These are phyloP conservation scores for Gracilaria gracilis DNA, from an alignment of 23 red algal genomes.

Conservation along the genomic window DNA sequence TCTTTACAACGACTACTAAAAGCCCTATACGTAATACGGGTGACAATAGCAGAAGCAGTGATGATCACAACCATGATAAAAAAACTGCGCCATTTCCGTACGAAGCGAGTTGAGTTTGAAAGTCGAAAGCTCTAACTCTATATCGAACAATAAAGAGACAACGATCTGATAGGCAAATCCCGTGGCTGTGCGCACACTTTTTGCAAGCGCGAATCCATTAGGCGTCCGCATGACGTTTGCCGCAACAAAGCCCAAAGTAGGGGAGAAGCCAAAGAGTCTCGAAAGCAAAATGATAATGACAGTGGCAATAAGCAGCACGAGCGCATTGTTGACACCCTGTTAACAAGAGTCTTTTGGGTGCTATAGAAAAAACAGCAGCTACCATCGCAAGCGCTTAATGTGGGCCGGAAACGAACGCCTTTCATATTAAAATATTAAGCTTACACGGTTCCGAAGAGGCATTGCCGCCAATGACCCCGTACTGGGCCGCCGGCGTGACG, in stretches of 20 bases:
- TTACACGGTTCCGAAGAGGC: too few relatives aligned
- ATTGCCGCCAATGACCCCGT: neutral
- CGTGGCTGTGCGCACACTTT: conserved; percentile 83
- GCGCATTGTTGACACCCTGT: conserved; percentile 79
- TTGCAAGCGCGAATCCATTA: conserved; percentile 86
- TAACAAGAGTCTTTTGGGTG: conserved; percentile 46
- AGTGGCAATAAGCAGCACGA: conserved; percentile 85
- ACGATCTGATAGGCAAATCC: conserved; percentile 92
- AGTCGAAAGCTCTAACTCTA: conserved; percentile 93
- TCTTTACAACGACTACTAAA: too few relatives aligned
- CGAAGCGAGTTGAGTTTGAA: conserved; percentile 85
- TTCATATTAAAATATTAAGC: neutral
- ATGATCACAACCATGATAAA: conserved; percentile 88
- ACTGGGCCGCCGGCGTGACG: neutral
- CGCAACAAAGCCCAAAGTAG: conserved; percentile 95
- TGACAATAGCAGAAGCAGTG: conserved; percentile 45
- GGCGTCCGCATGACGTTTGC: conserved; percentile 90
- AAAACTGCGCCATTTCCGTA: conserved; percentile 92
- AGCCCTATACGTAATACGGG: conserved; percentile 62
- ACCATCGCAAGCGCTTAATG: neutral
- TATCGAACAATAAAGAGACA: conserved; percentile 98
- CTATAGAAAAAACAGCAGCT: neutral
- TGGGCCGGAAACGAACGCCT: neutral
- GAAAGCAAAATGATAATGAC: conserved; percentile 93
- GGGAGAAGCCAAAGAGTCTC: conserved; percentile 81